phyloP scores from a whole-genome alignment of 805 yeast species.

The Spencermartinsiella europaea region DNA sequence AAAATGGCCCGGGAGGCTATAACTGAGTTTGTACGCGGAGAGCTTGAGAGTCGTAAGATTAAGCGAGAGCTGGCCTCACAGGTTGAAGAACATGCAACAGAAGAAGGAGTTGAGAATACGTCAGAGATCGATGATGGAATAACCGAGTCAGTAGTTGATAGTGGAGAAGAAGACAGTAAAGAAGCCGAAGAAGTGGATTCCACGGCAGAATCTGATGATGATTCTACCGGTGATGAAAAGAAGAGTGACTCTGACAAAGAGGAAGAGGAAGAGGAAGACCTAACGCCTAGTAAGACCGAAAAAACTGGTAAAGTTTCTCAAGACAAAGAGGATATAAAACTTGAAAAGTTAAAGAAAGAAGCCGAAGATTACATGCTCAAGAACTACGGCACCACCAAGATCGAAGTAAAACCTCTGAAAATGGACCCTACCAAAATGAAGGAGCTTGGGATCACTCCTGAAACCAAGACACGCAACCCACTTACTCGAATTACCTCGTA shows the following conservation, averaged over 20 bases:
- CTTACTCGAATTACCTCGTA: constrained; percentile 1
- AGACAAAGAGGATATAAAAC: not conserved
- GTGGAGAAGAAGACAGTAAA: constrained; percentile 29
- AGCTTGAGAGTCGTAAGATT: not conserved
- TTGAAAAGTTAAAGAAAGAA: not conserved
- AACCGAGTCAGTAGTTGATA: constrained; percentile 35
- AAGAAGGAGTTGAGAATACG: not conserved
- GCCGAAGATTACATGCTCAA: not conserved
- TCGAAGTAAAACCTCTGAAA: not conserved
- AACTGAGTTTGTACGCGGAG: constrained; percentile 19
- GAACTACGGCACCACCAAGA: not conserved
- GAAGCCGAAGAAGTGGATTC: constrained; percentile 1
- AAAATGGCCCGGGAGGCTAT: constrained; percentile 24
- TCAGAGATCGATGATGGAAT: constrained; percentile 9
- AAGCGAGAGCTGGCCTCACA: not conserved
- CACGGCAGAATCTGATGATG: not conserved
- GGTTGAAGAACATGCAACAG: not conserved
- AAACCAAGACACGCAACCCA: not conserved
- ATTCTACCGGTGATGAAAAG: not conserved
- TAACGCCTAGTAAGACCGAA: not conserved
- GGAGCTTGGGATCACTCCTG: not conserved
- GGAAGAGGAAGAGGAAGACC: not conserved
- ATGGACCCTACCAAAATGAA: not conserved
- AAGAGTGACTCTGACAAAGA: not conserved
- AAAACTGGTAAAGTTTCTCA: not conserved